Base-by-base conservation (phyloP, 2,329 filamentous ascomycete genomes). In the Furcasterigmium furcatum region DNA sequence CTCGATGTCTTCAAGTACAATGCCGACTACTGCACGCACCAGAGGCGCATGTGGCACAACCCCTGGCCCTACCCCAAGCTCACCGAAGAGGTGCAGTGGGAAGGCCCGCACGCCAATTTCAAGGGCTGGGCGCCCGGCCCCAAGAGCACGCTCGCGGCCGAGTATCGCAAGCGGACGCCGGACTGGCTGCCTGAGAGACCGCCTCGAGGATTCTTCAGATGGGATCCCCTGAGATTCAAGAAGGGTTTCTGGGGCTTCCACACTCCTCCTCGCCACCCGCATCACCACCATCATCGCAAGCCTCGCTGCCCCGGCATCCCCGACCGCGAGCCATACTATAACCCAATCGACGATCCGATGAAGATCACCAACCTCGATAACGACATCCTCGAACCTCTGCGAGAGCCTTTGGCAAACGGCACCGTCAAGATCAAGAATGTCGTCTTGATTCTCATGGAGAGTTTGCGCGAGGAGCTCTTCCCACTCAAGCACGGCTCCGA, bases 401-500 rank as follows among this genome's bases (percentile, higher is more conserved):
- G 45, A 21, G 49, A 45, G 24, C 46, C 47, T 12, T 40, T 56
- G 13, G 34, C 45, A 12, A 30, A 48, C 6, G 52, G 44, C 4
- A 45, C 45, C 12, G 49, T 63, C 24, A 60, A 59, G 36, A 65
- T 68, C 46, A 65, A 65, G 47, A 64, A 68, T 41, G 55, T 68
- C 7, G 52, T 68, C 19, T 48, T 62, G 14, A 43, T 68, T 5
- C 63, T 64, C 25, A 52, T 68, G 24, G 65, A 64, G 53, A 70
- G 58, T 48, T 67, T 55, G 25, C 63, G 54, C 34, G 59, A 56
- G 1, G 64, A 68, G 43, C 53, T 68, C 10, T 68, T 66, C 38
- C 65, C 65, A 1, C 46, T 68, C 24, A 60, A 62, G 18, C 56
- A 59, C n/a, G 56, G 56, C 3, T 60, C 58, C 32, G 55, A 58